Conservation (phyloP, 1,284 basidiomycete species). For the Microstroma glucosiphilum region DNA sequence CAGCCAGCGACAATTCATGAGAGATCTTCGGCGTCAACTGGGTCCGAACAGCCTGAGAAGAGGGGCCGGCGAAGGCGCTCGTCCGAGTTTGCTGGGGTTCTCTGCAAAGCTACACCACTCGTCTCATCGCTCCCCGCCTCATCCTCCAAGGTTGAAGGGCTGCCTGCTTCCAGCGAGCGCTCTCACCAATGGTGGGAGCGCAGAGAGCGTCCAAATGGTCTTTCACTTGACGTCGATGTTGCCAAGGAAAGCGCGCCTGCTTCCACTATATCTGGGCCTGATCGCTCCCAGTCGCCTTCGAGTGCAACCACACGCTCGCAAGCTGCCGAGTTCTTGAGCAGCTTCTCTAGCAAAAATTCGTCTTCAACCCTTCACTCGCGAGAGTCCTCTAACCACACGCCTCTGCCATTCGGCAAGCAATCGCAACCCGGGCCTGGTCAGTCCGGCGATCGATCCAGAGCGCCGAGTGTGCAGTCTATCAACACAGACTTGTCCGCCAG, state of each 20-base stretch:
- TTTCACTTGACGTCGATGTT: neutral
- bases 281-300: neutral
- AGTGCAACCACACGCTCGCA: constrained; percentile 50
- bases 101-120: neutral
- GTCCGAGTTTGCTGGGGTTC: neutral
- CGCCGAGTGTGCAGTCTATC: neutral
- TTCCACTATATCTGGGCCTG: neutral
- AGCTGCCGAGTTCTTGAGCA: constrained; percentile 69
- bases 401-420: neutral
- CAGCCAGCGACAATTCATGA: neutral
- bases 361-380: no score
- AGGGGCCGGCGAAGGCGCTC: neutral
- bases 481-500: neutral
- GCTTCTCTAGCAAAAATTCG: constrained; percentile 55
- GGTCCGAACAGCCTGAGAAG: neutral
- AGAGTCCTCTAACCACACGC: no score
- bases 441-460: neutral
- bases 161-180: neutral
- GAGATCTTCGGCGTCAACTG: neutral
- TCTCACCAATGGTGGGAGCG: no score
- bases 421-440: neutral
- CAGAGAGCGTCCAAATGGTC: no score
- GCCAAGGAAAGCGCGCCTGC: neutral
- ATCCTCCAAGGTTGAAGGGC: neutral
- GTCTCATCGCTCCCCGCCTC: neutral